Base-by-base conservation (phyloP, 2,329 filamentous ascomycete species). In the Fusarium hostae region DNA sequence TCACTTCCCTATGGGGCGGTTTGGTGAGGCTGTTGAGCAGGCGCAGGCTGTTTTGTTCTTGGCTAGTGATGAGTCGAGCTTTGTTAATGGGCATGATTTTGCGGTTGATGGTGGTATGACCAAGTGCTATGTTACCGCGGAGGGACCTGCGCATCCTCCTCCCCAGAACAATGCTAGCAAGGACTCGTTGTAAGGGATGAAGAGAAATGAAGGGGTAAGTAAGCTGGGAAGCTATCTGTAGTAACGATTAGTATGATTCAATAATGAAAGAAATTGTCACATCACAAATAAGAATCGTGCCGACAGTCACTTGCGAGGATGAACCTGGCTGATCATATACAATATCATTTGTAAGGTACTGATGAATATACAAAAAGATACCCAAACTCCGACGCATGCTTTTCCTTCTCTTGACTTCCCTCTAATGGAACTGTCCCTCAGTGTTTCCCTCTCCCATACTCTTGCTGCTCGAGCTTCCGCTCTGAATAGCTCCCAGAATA, bases 401-500 rank as follows among this genome's bases (percentile, higher is more conserved):
- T 76, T 73, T 75, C n/a, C 62, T 34, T 63, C 63, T 73, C 56
- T 59, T 70, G 9, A 20, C 41, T 32, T 15, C n/a, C 35, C 30
- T 44, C 63, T 79, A 83, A 66, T 83, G 63, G 59, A 91, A 91
- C 77, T 91, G 89, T 0, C 88, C 87, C 82, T 98, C 95, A 0
- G 95, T 98, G 79, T 96, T 97, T 2, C 95, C 95, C 50, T 95
- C 93, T 2, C 95, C 95, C 95, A 98, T 97, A 80, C 94, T 96
- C 88, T 90, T 95, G 80, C 89, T 97, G 59, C 93, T 91, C 62
- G 91, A 94, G 83, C 93, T 97, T 26, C 95, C 95, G 76, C 94
- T 97, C 83, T 97, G 94, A 56, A 98, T 97, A 8, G 93, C 91
- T 0, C 94, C 94, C 35, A 98, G 80, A 50, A 98, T 95, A 5